These are phyloP conservation scores for Sutorius australiensis DNA, from an alignment of 768 basidiomycete species.

Conservation along the genomic window DNA sequence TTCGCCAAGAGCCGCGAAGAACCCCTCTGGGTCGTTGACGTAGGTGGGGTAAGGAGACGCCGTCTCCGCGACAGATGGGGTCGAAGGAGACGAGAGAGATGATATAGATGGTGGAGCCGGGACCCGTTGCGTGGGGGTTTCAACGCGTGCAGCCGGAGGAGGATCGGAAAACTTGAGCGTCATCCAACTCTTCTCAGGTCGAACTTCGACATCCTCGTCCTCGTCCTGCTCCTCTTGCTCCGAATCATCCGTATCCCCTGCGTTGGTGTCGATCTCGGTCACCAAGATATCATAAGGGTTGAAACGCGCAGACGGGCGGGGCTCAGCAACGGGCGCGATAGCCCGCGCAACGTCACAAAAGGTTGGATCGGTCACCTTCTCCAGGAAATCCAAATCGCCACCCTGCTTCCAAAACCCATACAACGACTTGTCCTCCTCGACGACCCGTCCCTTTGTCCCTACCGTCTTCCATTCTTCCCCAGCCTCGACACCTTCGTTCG, in stretches of 20 bases:
- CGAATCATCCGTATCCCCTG: neutral
- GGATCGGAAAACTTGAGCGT: neutral
- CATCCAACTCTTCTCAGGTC: constrained; percentile 34
- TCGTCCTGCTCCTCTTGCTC: constrained; percentile 8
- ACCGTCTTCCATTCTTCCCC: constrained; percentile 35
- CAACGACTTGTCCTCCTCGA: constrained; percentile 25
- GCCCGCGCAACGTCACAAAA: neutral
- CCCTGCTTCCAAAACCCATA: constrained; percentile 53
- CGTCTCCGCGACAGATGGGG: neutral
- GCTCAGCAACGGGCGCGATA: neutral
- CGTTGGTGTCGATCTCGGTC: neutral
- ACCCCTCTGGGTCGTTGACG: constrained; percentile 26
- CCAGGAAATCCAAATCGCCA: constrained; percentile 47
- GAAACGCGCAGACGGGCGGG: constrained; percentile 2
- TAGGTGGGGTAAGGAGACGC: constrained; percentile 5
- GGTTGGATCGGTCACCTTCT: constrained; percentile 2
- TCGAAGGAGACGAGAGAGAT: too few relatives aligned
- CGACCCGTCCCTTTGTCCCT: constrained; percentile 24
- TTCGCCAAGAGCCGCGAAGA: constrained; percentile 40
- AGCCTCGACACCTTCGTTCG: constrained; percentile 11
- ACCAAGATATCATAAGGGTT: constrained; percentile 19
- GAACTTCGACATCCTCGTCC: constrained; percentile 3
- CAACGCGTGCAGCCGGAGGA: neutral
- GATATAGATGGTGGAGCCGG: neutral
- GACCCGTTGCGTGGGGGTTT: neutral